A percentile compares a stretch with the other conserved stretches of the same genome.
phyloP scores from a whole-genome alignment of 2,329 filamentous ascomycete genomes.

The Tothia fuscella region DNA sequence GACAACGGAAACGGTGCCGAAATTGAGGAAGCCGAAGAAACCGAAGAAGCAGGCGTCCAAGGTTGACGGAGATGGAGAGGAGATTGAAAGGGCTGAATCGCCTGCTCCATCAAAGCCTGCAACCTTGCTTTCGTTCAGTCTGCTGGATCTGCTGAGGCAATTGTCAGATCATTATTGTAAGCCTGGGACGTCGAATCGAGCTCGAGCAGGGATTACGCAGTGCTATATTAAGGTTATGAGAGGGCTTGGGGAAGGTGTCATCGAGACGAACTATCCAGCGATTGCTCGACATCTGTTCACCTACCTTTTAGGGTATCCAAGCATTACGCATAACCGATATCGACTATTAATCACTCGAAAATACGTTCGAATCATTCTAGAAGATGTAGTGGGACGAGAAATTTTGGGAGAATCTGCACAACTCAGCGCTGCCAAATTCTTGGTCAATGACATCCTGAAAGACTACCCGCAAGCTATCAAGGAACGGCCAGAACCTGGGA shows the following conservation, averaged over 20 bases:
- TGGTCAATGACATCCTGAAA: constrained; percentile 83
- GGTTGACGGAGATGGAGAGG: constrained; percentile 55
- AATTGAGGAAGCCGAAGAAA: constrained; percentile 60
- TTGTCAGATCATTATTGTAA: constrained; percentile 72
- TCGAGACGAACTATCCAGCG: constrained; percentile 70
- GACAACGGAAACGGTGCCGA: constrained; percentile 39
- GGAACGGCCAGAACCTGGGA: constrained; percentile 78
- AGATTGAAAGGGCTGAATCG: constrained; percentile 62
- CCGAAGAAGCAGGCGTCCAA: constrained; percentile 54
- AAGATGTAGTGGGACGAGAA: constrained; percentile 67
- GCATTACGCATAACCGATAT: constrained; percentile 74
- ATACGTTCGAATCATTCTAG: constrained; percentile 72
- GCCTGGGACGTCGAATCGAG: constrained; percentile 64
- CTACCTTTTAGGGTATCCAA: constrained; percentile 66
- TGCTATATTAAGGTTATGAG: constrained; percentile 77
- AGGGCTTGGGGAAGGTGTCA: constrained; percentile 65
- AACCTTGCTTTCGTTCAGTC: constrained; percentile 56
- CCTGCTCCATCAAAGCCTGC: constrained; percentile 63
- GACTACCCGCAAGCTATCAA: constrained; percentile 86
- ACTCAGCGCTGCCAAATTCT: constrained; percentile 62
- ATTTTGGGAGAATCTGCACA: constrained; percentile 87
- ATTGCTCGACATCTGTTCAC: constrained; percentile 72
- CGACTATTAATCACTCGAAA: constrained; percentile 73
- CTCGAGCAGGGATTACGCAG: constrained; percentile 70
- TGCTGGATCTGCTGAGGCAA: constrained; percentile 66